Evolutionary conservation across 2,329 filamentous ascomycete genomes (phyloP), one percentile per base, ranked within the genome.

Genomic region (Elsinoe fawcettii): DNA sequence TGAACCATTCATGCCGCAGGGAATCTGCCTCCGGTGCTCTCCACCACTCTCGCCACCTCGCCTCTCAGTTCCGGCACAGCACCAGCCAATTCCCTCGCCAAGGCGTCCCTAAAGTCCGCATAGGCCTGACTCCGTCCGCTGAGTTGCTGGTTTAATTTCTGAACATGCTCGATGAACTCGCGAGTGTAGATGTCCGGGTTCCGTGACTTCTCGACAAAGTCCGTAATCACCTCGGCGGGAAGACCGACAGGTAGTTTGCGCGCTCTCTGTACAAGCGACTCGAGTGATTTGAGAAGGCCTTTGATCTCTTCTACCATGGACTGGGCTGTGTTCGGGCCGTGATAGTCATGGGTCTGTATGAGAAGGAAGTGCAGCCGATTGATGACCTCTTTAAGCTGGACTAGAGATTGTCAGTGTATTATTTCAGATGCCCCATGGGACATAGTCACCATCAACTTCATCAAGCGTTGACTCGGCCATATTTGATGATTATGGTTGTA

Each of bases 121-220:
- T 83, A 84, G 1, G 81, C 82, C 63, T 83, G 76, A 57, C 74
- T 75, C 63, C 81, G 81, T 30, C 82, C 83, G 63, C 81, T 83
- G 54, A 84, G 69, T 67, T 81, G 77, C 65, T 84, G 81, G 61
- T 86, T 86, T 51, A 78, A 77, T 60, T 77, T 75, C 71, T 84
- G 82, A 7, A 83, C 80, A 25, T 80, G 72, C 69, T 86, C 82
- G 44, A 85, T 80, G 61, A 85, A 84, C 63, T 85, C 81, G 46
- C 82, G 76, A 7, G 81, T 85, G 69, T 84, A 85, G 62, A 85
- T 84, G 63, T 85, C 82, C 6, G 82, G 83, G 64, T 86, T 86
- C 20, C 82, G 79, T 16, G 80, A 77, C 18, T 77, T 73, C 63
- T 85, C 81, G 32, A 86, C 80, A 66, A 85, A 86, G 57, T 77